Conservation (phyloP, 371 early-diverging fungal genomes). For the Blakeslea trispora region DNA sequence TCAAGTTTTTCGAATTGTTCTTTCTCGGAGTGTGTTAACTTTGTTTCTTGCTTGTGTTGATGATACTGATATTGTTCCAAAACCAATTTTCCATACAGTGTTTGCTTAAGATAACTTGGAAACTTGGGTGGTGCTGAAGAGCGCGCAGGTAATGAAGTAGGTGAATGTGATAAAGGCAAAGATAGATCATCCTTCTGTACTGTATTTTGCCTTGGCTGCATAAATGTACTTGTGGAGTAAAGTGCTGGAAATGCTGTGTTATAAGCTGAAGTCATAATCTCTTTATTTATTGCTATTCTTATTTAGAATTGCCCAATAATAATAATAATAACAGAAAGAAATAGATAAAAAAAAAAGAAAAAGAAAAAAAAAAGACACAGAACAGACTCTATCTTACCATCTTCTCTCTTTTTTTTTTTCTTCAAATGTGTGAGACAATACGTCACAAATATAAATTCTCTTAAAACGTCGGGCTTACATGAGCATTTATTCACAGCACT, state of each 20-base stretch:
- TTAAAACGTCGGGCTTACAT: too few relatives aligned
- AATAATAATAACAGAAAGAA: too few relatives aligned
- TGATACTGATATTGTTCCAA: slow-evolving; percentile 30
- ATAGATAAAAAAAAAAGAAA: too few relatives aligned
- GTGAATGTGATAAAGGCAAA: neutral
- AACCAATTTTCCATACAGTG: slow-evolving; percentile 33
- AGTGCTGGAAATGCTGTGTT: slow-evolving; percentile 20
- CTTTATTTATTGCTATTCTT: too few relatives aligned
- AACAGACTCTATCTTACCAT: too few relatives aligned
- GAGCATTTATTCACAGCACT: too few relatives aligned
- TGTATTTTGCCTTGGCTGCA: neutral
- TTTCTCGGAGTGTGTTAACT: slow-evolving; percentile 12
- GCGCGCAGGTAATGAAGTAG: neutral
- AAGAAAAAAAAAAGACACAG: too few relatives aligned
- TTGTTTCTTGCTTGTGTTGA: slow-evolving; percentile 18
- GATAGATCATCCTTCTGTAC: neutral
- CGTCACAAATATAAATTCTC: too few relatives aligned
- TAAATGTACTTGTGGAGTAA: slow-evolving; percentile 5
- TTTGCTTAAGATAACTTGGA: slow-evolving; percentile 41
- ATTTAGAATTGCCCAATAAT: too few relatives aligned
- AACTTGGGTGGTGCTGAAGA: slow-evolving; percentile 35
- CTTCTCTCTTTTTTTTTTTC: too few relatives aligned
- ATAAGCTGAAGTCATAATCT: slow-evolving; percentile 8
- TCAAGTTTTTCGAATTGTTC: slow-evolving; percentile 20
- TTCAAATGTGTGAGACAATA: too few relatives aligned